A percentile compares a stretch with the other conserved stretches of the same genome.
phyloP scores from a whole-genome alignment of 116 monocot species.

The Iris pallida region DNA sequence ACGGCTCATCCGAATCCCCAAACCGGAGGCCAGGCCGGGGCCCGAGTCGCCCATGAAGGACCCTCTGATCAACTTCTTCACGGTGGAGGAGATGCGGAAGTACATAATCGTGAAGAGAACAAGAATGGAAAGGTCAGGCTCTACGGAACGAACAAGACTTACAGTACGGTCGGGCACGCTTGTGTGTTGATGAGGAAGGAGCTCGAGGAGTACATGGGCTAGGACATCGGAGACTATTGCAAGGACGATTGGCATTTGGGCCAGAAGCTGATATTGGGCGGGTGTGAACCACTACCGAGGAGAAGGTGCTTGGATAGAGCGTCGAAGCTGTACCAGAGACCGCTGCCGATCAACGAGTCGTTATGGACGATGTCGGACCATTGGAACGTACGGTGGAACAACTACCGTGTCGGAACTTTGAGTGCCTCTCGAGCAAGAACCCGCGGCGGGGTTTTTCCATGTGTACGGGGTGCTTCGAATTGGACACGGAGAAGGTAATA shows the following conservation, averaged over 20 bases:
- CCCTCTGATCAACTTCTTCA: too few relatives aligned
- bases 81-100: slow-evolving; percentile 80
- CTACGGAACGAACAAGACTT: slow-evolving; percentile 59
- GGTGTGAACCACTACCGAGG: slow-evolving; percentile 77
- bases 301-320: slow-evolving; percentile 63
- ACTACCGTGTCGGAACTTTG: slow-evolving; percentile 57
- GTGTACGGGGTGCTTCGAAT: slow-evolving; percentile 68
- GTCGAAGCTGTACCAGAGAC: slow-evolving; percentile 50
- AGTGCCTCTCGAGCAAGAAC: slow-evolving; percentile 51
- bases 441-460: slow-evolving; percentile 48
- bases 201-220: slow-evolving; percentile 91
- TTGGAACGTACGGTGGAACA: slow-evolving; percentile 69
- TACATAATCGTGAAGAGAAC: slow-evolving; percentile 50
- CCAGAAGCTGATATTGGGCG: slow-evolving; percentile 62
- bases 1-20: too few relatives aligned
- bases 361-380: slow-evolving; percentile 62
- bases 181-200: slow-evolving; percentile 85
- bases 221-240: slow-evolving; percentile 72
- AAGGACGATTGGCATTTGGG: slow-evolving; percentile 63
- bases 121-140: slow-evolving; percentile 29
- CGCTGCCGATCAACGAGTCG: slow-evolving; percentile 48
- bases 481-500: slow-evolving; percentile 61
- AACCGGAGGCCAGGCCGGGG: too few relatives aligned
- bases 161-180: slow-evolving; percentile 62
- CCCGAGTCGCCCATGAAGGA: too few relatives aligned